These are phyloP conservation scores for Leccinum pachyderme DNA, from an alignment of 1,284 basidiomycete genomes.

Conservation along the genomic window DNA sequence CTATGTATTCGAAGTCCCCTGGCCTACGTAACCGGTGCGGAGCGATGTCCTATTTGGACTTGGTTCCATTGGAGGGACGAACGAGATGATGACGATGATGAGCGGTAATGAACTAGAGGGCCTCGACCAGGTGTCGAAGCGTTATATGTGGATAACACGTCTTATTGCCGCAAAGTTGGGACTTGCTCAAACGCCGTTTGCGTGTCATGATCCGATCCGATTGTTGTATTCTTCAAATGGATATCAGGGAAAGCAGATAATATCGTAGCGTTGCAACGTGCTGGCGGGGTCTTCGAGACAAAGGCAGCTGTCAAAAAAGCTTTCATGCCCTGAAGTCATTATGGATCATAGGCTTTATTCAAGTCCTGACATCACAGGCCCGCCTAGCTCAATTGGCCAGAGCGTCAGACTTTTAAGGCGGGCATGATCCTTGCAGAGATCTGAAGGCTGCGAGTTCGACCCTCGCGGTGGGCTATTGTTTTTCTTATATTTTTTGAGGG, in stretches of 20 bases:
- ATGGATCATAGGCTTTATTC: background rate
- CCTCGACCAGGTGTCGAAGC: background rate
- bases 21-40: background rate
- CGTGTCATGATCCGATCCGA: background rate
- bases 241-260: background rate
- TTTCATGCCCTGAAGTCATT: background rate
- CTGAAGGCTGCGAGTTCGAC: constrained; percentile 92
- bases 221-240: background rate
- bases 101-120: constrained; percentile 26
- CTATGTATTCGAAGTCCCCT: background rate
- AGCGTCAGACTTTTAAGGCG: constrained; percentile 61
- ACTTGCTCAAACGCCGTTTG: constrained; percentile 6
- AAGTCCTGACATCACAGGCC: constrained; percentile 33
- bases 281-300: constrained; percentile 2
- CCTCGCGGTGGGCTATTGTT: constrained; percentile 76
- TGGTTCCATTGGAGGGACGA: constrained; percentile 7
- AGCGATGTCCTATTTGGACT: constrained; percentile 1
- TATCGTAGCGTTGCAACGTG: constrained; percentile 6
- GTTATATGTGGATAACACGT: constrained; percentile 1
- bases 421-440: constrained; percentile 63
- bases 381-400: constrained; percentile 50
- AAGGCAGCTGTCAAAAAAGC: background rate
- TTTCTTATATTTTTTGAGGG: background rate
- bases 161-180: constrained; percentile 10
- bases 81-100: constrained; percentile 1